phyloP scores from a whole-genome alignment of 257 asterid species.

The Petunia axillaris region DNA sequence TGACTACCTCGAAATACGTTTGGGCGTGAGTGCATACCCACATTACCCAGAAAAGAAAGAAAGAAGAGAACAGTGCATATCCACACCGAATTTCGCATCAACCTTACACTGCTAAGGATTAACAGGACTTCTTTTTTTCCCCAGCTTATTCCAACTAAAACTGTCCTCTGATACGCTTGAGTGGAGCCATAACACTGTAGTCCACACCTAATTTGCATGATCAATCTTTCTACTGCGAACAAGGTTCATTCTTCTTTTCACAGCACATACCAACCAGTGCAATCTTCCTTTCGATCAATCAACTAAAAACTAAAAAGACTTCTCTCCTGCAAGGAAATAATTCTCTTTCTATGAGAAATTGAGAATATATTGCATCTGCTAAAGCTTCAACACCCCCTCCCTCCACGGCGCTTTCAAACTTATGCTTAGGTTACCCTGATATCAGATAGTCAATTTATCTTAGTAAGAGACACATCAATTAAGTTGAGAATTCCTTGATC shows the following conservation, averaged over 20 bases:
- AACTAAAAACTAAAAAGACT: background rate
- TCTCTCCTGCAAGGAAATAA: constrained; percentile 1
- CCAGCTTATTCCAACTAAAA: background rate
- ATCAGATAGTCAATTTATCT: background rate
- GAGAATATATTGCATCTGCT: background rate
- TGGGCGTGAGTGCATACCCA: background rate
- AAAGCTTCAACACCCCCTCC: background rate
- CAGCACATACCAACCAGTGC: constrained; percentile 10
- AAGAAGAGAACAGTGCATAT: background rate
- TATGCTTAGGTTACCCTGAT: background rate
- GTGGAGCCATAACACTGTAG: background rate
- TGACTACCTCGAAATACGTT: background rate
- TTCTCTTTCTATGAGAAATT: background rate
- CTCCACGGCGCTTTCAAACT: background rate
- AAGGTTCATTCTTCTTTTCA: constrained; percentile 11
- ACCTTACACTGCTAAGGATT: background rate
- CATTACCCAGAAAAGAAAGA: no score
- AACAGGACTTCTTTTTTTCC: background rate
- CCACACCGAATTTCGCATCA: background rate
- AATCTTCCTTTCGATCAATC: constrained; percentile 1
- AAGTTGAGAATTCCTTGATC: background rate
- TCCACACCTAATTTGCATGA: constrained; percentile 5
- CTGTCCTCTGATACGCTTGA: background rate
- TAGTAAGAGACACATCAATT: background rate
- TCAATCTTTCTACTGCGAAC: background rate